These are phyloP conservation scores for Leccinum truebloodii DNA, from an alignment of 768 basidiomycete genomes.

Conservation along the genomic window DNA sequence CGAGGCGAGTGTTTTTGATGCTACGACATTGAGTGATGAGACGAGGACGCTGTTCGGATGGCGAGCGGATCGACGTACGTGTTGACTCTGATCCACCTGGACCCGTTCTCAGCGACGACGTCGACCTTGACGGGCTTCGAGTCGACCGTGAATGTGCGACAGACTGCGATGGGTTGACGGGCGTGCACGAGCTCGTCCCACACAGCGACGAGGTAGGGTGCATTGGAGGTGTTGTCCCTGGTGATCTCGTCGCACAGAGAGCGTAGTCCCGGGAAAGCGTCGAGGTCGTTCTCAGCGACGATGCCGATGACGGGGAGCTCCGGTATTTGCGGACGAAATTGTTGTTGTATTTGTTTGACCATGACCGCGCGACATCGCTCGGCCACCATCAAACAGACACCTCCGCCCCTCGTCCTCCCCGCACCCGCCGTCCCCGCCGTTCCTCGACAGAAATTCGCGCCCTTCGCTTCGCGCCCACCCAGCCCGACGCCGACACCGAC, in stretches of 20 bases:
- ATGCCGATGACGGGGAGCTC: conserved; percentile 37
- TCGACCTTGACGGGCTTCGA: conserved; percentile 66
- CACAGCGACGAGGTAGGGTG: conserved; percentile 77
- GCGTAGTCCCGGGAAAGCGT: conserved; percentile 41
- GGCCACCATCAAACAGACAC: conserved; percentile 15
- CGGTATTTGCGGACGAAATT: neutral
- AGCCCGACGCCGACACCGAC: conserved; percentile 73
- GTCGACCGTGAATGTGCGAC: conserved; percentile 48
- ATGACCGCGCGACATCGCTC: conserved; percentile 24
- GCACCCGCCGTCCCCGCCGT: conserved; percentile 31
- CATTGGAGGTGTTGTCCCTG: conserved; percentile 57
- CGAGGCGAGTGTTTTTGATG: conserved; percentile 72
- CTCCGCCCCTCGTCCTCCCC: conserved; percentile 62
- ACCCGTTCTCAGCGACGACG: conserved; percentile 73
- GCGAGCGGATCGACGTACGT: conserved; percentile 70
- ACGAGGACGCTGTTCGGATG: neutral
- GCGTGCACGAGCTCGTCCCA: conserved; percentile 78
- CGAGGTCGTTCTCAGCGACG: conserved; percentile 7
- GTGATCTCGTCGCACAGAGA: conserved; percentile 46
- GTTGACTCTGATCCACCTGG: conserved; percentile 82
- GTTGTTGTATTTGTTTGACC: neutral
- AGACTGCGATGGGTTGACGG: conserved; percentile 57
- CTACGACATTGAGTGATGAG: conserved; percentile 37
- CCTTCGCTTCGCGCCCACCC: conserved; percentile 36
- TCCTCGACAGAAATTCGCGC: neutral